Percentiles rank a stretch among this genome's conserved stretches.
Conservation (phyloP, 306 rosid genomes). For the Dalbergia cultrata region DNA sequence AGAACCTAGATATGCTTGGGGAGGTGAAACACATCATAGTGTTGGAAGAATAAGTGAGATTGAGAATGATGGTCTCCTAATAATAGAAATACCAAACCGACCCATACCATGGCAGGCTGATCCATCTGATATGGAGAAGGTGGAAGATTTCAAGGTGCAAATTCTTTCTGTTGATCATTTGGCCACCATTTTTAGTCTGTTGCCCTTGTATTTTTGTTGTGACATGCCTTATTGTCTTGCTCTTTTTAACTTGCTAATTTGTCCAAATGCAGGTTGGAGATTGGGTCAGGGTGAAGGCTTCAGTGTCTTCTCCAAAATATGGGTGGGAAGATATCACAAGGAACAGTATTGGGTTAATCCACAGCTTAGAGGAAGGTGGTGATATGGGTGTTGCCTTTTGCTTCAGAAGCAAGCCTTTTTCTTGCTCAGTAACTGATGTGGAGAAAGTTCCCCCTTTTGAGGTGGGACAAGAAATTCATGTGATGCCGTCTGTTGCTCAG, state of each 20-base stretch:
- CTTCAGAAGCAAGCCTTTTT: conserved; percentile 94
- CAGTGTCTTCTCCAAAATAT: conserved; percentile 95
- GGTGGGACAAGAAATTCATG: conserved; percentile 89
- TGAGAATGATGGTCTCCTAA: conserved; percentile 94
- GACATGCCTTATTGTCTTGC: conserved; percentile 37
- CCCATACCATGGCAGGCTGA: conserved; percentile 99
- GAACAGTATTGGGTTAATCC: conserved; percentile 91
- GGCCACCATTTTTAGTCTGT: conserved; percentile 29
- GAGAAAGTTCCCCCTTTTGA: conserved; percentile 92
- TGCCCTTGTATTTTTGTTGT: conserved; percentile 22
- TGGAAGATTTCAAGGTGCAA: conserved; percentile 93
- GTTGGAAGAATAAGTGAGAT: conserved; percentile 96
- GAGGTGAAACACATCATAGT: conserved; percentile 98
- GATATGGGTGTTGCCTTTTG: conserved; percentile 97
- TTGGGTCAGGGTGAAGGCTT: conserved; percentile 98
- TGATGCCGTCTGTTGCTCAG: conserved; percentile 76
- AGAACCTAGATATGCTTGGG: conserved; percentile 99
- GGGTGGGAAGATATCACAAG: conserved; percentile 98
- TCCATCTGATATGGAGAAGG: conserved; percentile 98
- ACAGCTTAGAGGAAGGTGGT: conserved; percentile 93
- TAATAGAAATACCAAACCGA: conserved; percentile 90
- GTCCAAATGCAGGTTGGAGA: conserved; percentile 81
- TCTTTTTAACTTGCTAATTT: conserved; percentile 33
- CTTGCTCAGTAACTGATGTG: conserved; percentile 93
- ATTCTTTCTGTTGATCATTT: conserved; percentile 27